Percentiles rank a stretch among this genome's conserved stretches.
Conservation (phyloP, 2,329 filamentous ascomycete genomes). For the Ophiocordyceps australis region DNA sequence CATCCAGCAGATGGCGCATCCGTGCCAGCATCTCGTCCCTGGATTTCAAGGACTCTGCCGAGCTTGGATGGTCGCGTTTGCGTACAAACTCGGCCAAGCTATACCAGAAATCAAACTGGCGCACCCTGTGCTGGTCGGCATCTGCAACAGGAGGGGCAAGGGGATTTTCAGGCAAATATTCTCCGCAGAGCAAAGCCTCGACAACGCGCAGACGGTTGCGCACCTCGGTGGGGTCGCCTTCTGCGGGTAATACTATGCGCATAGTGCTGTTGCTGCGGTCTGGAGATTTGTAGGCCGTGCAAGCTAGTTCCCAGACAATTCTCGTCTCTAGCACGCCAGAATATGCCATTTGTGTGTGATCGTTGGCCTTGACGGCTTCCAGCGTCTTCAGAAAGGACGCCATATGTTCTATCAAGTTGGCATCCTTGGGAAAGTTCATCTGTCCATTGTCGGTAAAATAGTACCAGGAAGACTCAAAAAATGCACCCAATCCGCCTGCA, state of each 20-base stretch:
- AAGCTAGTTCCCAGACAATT: slow-evolving; percentile 41
- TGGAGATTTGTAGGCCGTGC: slow-evolving; percentile 23
- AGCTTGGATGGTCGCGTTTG: slow-evolving; percentile 35
- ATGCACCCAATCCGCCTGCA: slow-evolving; percentile 51
- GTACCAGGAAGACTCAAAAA: slow-evolving; percentile 79
- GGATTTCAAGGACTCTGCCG: slow-evolving; percentile 21
- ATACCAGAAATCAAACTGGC: slow-evolving; percentile 71
- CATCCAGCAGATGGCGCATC: slow-evolving; percentile 56
- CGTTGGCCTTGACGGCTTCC: slow-evolving; percentile 26
- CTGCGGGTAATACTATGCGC: slow-evolving; percentile 20
- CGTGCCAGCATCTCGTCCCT: slow-evolving; percentile 47
- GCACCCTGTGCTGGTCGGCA: slow-evolving; percentile 32
- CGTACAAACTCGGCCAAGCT: slow-evolving; percentile 49
- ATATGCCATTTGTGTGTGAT: slow-evolving; percentile 31
- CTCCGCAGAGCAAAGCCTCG: slow-evolving; percentile 59
- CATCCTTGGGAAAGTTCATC: slow-evolving; percentile 30
- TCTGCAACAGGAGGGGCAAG: slow-evolving; percentile 29
- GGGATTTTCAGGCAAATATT: slow-evolving; percentile 40
- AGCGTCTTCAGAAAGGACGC: slow-evolving; percentile 42
- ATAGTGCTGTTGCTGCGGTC: slow-evolving; percentile 15
- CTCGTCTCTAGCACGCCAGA: slow-evolving; percentile 36
- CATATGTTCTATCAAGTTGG: slow-evolving; percentile 46
- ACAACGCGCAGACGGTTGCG: slow-evolving; percentile 57
- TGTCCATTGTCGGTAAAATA: slow-evolving; percentile 26
- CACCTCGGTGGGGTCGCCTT: slow-evolving; percentile 44